phyloP scores from a whole-genome alignment of 345 rosid genomes.

The Lepidium didymum region DNA sequence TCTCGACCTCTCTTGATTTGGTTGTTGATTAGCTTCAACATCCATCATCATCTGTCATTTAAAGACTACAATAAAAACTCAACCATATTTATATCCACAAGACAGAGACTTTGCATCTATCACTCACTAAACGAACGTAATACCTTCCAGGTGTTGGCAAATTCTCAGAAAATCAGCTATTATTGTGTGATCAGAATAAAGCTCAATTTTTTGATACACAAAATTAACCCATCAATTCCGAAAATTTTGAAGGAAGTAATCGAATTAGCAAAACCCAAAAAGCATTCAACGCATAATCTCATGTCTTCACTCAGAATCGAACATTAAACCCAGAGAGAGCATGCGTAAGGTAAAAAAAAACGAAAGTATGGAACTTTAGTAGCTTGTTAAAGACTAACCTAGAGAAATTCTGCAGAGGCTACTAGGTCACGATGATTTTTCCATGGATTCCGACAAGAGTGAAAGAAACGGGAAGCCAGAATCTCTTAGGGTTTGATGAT shows the following conservation, averaged over 20 bases:
- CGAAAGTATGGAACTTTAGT: not conserved
- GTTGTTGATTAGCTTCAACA: constrained; percentile 35
- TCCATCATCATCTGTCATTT: constrained; percentile 40
- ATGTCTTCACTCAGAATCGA: not conserved
- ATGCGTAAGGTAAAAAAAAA: no score
- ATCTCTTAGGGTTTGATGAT: not conserved
- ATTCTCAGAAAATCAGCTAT: not conserved
- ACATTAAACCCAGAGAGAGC: not conserved
- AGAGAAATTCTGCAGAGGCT: not conserved
- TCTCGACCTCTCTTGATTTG: constrained; percentile 58
- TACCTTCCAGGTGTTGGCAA: not conserved
- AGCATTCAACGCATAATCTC: not conserved
- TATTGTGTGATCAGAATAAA: not conserved
- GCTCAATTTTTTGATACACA: not conserved
- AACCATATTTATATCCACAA: not conserved
- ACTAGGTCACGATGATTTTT: not conserved
- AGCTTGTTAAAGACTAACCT: not conserved
- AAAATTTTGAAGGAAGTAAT: not conserved
- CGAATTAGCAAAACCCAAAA: not conserved
- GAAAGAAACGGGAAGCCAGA: not conserved
- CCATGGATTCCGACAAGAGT: not conserved
- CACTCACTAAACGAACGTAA: not conserved
- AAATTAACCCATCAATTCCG: not conserved
- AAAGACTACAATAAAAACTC: not conserved
- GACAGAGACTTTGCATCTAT: not conserved